A percentile compares a stretch with the other conserved stretches of the same genome.
These are phyloP conservation scores for Eimeria tenella DNA, from an alignment of 169 alveolate genomes.

Conservation along the genomic window DNA sequence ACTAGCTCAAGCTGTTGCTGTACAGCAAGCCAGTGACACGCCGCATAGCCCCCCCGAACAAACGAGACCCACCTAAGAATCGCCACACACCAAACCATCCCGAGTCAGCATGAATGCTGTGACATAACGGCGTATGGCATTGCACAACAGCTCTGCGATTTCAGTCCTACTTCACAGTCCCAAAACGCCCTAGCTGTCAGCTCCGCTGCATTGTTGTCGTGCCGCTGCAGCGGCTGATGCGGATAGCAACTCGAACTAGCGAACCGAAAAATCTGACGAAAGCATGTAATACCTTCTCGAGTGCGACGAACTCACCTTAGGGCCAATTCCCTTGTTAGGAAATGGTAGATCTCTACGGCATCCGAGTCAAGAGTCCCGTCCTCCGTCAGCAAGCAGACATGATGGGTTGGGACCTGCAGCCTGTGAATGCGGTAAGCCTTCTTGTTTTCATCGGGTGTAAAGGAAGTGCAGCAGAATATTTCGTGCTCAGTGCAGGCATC, in stretches of 20 bases:
- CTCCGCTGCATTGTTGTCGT: too few relatives aligned
- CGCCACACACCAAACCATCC: too few relatives aligned
- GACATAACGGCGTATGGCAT: too few relatives aligned
- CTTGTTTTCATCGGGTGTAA: conserved; percentile 56
- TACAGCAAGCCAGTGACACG: conserved; percentile 80
- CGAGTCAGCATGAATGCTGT: too few relatives aligned
- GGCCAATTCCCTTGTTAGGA: conserved; percentile 70
- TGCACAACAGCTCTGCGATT: too few relatives aligned
- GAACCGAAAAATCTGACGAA: too few relatives aligned
- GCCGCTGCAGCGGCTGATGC: too few relatives aligned
- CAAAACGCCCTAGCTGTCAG: too few relatives aligned
- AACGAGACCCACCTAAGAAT: conserved; percentile 79
- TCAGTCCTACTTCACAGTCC: too few relatives aligned
- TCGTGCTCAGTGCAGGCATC: neutral
- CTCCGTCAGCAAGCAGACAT: conserved; percentile 68
- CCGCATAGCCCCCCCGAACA: conserved; percentile 84
- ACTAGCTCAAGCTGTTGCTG: conserved; percentile 77
- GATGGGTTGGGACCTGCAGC: conserved; percentile 72
- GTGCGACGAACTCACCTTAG: conserved; percentile 27
- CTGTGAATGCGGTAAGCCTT: conserved; percentile 29
- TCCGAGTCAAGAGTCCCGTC: conserved; percentile 17
- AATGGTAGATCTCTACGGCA: conserved; percentile 66
- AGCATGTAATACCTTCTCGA: neutral
- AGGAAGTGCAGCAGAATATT: conserved; percentile 32
- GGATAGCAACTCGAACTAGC: too few relatives aligned